phyloP scores from a whole-genome alignment of 2,329 filamentous ascomycete genomes.

The Pseudodiploospora longispora region DNA sequence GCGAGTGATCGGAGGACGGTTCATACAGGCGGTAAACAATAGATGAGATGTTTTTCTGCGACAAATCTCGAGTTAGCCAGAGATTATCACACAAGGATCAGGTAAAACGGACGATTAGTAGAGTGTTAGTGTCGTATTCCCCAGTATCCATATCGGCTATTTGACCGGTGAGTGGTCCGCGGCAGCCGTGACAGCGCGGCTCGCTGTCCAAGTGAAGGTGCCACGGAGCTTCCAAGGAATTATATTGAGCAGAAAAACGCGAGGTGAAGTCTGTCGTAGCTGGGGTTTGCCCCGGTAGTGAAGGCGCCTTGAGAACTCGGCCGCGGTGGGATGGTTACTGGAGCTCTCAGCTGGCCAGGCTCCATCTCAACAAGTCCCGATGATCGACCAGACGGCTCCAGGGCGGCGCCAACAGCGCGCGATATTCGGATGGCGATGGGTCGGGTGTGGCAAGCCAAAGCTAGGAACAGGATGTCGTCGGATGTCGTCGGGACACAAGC shows the following conservation, averaged over 20 bases:
- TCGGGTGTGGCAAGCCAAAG: background rate
- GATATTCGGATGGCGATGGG: background rate
- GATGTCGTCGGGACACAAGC: background rate
- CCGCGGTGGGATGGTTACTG: slow-evolving; percentile 2
- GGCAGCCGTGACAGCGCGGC: slow-evolving; percentile 16
- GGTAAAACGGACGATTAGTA: slow-evolving; percentile 43
- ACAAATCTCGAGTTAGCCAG: slow-evolving; percentile 8
- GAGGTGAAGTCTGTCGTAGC: background rate
- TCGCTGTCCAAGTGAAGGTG: slow-evolving; percentile 13
- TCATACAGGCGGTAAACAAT: slow-evolving; percentile 50
- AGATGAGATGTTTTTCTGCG: slow-evolving; percentile 48
- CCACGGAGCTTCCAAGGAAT: slow-evolving; percentile 2
- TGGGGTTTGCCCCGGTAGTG: slow-evolving; percentile 1
- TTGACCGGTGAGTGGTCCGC: slow-evolving; percentile 19
- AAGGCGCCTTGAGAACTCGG: background rate
- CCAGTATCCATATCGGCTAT: slow-evolving; percentile 52
- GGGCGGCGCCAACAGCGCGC: slow-evolving; percentile 9
- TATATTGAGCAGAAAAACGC: slow-evolving; percentile 7
- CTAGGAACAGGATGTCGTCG: slow-evolving; percentile 3
- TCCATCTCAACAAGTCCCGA: slow-evolving; percentile 9
- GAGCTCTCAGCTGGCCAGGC: slow-evolving; percentile 6
- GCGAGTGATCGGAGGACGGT: slow-evolving; percentile 33
- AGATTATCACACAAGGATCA: slow-evolving; percentile 9
- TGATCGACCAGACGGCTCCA: slow-evolving; percentile 3
- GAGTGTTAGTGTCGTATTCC: slow-evolving; percentile 55